Base-by-base conservation (phyloP, 75 land plant species). In the Pinus albicaulis region DNA sequence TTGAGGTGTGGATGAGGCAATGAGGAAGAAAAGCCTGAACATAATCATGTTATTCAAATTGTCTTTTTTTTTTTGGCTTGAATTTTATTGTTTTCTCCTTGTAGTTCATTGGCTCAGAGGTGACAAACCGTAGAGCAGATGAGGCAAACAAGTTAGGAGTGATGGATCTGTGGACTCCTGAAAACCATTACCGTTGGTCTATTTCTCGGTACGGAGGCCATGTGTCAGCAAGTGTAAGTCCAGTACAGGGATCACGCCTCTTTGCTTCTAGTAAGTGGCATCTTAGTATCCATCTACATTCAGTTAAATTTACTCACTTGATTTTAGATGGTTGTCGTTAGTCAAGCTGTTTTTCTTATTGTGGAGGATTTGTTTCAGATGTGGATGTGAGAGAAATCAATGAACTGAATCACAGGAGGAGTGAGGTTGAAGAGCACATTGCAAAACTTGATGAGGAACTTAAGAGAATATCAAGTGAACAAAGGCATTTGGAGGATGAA, bases 111-210 rank as follows among this genome's bases (percentile, higher is more conserved):
- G 99, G 99, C 12, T 81, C 93, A 34, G 74, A 82, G 59, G 88
- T 81, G 66, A 86, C 90, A 36, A 89, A 95, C 80, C 55, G 77
- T 41, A 91, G 82, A 74, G 99, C 99, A 41, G 89, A 91, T 80
- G 79, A 86, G 70, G 88, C 81, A 23, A 72, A 79, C 44, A 60
- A 74, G 3, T 62, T 98, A 61, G 94, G 92, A 57, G 84, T 98
- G 25, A 71, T 34, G 66, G 94, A 95, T 77, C 78, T 92, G 24
- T 98, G 99, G 99, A 98, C 99, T 71, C 99, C 99, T 52, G 96
- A 92, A 66, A 95, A 89, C 81, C 98, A 98, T 66, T 98, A 95
- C 76, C 78, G 88, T 23, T 98, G 99, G 99, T 62, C 82, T 55
- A 69, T 0, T 3, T 98, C 99, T 74, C 79, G 98, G 79, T 98